Evolutionary conservation across 2,329 filamentous ascomycete species (phyloP), one percentile per base, ranked within the genome.

Genomic region (Xylariaceae sp.): DNA sequence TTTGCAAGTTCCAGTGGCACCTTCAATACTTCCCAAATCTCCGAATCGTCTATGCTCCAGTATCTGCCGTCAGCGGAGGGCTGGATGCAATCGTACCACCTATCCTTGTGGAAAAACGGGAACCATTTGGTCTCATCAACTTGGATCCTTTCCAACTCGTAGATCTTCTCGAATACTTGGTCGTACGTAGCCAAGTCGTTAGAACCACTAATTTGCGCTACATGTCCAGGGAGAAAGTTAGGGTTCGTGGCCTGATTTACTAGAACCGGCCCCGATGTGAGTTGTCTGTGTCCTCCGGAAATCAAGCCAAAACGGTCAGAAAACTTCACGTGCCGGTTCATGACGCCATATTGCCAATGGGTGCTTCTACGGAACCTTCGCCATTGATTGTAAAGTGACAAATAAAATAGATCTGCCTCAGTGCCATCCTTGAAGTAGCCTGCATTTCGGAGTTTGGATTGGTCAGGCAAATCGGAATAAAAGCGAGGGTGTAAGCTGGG

Each of bases 81-180:
- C 7, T 17, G 12, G 16, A 18, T 33, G 10, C 22, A n/a, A 19
- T 51, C 33, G 18, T 44, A 50, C 47, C 44, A 54, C 40, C 47
- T 54, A 17, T 47, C 43, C 31, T 40, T 22, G 18, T 36, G 31
- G 2, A 51, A 41, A 31, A 51, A 51, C 2, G 34, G n/a, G 38
- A 51, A 31, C 48, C 45, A 45, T 4, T 7, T 48, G 17, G n/a
- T 28, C 33, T 54, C 42, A 17, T 51, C 17, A 31, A 54, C 39
- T 11, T 39, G 14, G 42, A 54, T 54, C n/a, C 33, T 44, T 2
- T 41, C 47, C 12, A 9, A 13, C 13, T 43, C 18, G 3, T 42
- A 9, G 31, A 38, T 14, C 10, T 17, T 28, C 13, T 12, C 13
- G 19, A 38, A 16, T 14, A 38, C 34, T 16, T 38, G 3, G 5